Conservation (phyloP, 805 yeast species). For the Suhomyces prunicola region DNA sequence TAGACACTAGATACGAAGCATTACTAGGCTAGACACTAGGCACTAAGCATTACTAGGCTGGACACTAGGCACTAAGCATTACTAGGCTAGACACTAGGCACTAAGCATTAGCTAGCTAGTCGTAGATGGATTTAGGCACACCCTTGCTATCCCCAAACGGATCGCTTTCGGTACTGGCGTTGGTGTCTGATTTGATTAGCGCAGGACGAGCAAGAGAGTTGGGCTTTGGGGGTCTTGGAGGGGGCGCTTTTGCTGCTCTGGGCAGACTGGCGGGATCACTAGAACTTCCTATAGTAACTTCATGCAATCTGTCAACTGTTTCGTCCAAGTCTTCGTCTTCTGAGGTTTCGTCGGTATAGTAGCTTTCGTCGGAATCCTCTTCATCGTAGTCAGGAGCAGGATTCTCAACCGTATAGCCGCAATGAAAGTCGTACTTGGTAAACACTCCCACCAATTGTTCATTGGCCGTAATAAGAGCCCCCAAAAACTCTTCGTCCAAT, state of each 20-base stretch:
- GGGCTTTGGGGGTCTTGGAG: constrained; percentile 27
- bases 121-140: background rate
- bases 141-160: constrained; percentile 38
- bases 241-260: constrained; percentile 20
- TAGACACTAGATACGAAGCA: too few relatives aligned
- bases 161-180: constrained; percentile 28
- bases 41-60: too few relatives aligned
- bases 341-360: constrained; percentile 35
- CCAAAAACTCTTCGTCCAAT: constrained; percentile 75
- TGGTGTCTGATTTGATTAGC: constrained; percentile 22
- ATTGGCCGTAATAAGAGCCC: constrained; percentile 84
- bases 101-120: constrained; percentile 5
- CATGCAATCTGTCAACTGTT: constrained; percentile 5
- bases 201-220: constrained; percentile 4
- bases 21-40: too few relatives aligned
- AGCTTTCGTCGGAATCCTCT: constrained; percentile 25
- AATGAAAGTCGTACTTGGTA: constrained; percentile 59
- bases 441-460: constrained; percentile 81
- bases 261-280: constrained; percentile 18
- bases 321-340: constrained; percentile 27
- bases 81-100: background rate
- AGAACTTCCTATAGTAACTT: constrained; percentile 7
- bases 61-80: background rate
- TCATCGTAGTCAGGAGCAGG: constrained; percentile 35
- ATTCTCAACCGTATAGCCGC: constrained; percentile 39